Conservation (phyloP, 148 eudicot species). For the Polygonum aviculare region DNA sequence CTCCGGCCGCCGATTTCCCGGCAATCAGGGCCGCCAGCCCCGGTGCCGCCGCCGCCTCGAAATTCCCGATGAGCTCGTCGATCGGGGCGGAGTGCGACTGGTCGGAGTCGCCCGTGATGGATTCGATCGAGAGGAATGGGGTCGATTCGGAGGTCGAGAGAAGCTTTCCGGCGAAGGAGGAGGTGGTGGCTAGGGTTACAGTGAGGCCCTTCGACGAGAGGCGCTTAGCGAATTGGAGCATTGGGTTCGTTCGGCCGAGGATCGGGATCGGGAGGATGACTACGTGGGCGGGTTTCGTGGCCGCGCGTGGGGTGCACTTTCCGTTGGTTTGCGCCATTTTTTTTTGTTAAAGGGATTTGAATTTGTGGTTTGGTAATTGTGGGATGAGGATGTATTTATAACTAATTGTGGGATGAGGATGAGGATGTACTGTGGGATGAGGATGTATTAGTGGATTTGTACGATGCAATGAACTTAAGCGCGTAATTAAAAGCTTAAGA, state of each 20-base stretch:
- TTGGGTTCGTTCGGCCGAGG: background rate
- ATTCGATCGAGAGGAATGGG: background rate
- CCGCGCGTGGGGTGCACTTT: background rate
- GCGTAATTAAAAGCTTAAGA: too few species aligned
- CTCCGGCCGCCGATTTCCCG: background rate
- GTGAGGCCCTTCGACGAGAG: background rate
- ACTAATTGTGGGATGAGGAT: background rate
- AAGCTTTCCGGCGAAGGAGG: background rate
- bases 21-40: background rate
- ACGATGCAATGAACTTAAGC: too few species aligned
- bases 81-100: background rate
- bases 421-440: background rate
- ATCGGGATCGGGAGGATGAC: slow-evolving; percentile 1
- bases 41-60: background rate
- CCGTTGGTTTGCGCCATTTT: background rate
- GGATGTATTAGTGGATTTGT: background rate
- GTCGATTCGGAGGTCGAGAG: background rate
- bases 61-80: background rate
- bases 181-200: slow-evolving; percentile 4
- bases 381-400: background rate
- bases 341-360: too few species aligned
- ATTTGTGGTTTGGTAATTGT: background rate
- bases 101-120: slow-evolving; percentile 7
- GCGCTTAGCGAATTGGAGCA: slow-evolving; percentile 8
- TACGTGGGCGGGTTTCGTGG: background rate